Percentiles rank a stretch among this genome's conserved stretches.
phyloP scores from a whole-genome alignment of 2,329 filamentous ascomycete species.

The Phaeophleospora eucalypticola region DNA sequence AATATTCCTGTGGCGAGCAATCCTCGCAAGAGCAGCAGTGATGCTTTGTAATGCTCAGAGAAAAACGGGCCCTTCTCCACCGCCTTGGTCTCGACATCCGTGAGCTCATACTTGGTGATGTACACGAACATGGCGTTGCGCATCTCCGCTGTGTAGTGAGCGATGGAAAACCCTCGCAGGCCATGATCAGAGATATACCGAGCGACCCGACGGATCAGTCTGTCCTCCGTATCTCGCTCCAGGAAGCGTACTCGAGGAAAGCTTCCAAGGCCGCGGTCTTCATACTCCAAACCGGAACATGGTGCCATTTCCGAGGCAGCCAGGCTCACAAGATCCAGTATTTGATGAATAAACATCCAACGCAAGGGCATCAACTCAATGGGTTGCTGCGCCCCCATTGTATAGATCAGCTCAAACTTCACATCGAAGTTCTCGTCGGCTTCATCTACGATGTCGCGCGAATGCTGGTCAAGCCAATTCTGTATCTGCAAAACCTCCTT shows the following conservation, averaged over 20 bases:
- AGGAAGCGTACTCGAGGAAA: conserved; percentile 59
- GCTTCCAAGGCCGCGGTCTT: conserved; percentile 5
- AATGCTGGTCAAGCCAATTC: conserved; percentile 45
- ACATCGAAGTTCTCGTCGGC: conserved; percentile 43
- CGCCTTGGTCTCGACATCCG: conserved; percentile 3
- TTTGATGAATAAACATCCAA: conserved; percentile 36
- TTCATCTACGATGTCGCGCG: conserved; percentile 63
- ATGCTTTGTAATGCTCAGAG: conserved; percentile 23
- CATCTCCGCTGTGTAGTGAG: conserved; percentile 6
- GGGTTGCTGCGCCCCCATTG: conserved; percentile 37
- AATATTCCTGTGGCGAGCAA: conserved; percentile 59
- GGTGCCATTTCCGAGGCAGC: neutral
- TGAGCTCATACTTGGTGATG: conserved; percentile 19
- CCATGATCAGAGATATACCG: conserved; percentile 32
- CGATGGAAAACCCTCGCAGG: conserved; percentile 17
- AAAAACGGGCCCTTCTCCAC: conserved; percentile 18
- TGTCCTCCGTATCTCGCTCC: conserved; percentile 33
- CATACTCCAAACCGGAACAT: conserved; percentile 11
- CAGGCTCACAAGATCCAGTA: conserved; percentile 32
- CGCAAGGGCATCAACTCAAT: conserved; percentile 39
- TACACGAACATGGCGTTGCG: conserved; percentile 18
- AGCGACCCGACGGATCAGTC: conserved; percentile 28
- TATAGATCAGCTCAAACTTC: conserved; percentile 43
- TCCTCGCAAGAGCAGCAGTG: conserved; percentile 58
- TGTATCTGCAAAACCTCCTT: conserved; percentile 50